Evolutionary conservation across 768 basidiomycete species (phyloP), one percentile per base, ranked within the genome.

Genomic region (Boletus reticulatus): DNA sequence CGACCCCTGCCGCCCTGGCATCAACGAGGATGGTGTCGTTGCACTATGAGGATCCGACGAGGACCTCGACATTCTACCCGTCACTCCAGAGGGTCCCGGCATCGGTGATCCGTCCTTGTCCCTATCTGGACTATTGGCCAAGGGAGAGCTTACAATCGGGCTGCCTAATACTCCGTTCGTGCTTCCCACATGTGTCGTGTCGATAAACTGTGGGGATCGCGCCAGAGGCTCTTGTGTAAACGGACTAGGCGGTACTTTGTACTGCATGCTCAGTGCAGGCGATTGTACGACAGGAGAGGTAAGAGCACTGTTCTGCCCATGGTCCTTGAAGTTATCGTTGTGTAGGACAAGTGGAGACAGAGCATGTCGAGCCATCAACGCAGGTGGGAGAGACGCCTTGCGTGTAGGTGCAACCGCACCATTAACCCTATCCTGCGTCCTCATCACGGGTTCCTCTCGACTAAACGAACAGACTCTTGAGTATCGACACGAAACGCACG

Each of bases 201-300:
- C 46, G 16, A 36, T 19, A 9, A 46, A 42, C 37, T 48, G 62
- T 5, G 64, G 52, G 0, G 61, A 57, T n/a, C 36, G 43, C 13
- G 29, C 52, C 2, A 54, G 7, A 43, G 60, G 52, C 1, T 65
- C 68, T 41, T 71, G 72, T 0, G 70, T 58, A 16, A 79, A 62
- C 0, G 78, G 77, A 43, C 76, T 78, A 1, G 71, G 67, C 12
- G 76, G 74, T 3, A 74, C 62, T 31, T 70, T 75, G 17, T 50
- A 2, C 3, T 29, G 61, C 12, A 32, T 22, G 45, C 71, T 38
- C 31, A 64, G 7, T 78, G 77, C 8, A 76, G 75, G 32, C 73
- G 83, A 38, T 77, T 78, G 24, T 73, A 50, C 17, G 11, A 45
- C 22, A 11, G 57, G 53, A 24, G 64, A 61, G 4, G 36, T 31